Conservation (phyloP, 371 early-diverging fungal species). For the Circinella umbellata region DNA sequence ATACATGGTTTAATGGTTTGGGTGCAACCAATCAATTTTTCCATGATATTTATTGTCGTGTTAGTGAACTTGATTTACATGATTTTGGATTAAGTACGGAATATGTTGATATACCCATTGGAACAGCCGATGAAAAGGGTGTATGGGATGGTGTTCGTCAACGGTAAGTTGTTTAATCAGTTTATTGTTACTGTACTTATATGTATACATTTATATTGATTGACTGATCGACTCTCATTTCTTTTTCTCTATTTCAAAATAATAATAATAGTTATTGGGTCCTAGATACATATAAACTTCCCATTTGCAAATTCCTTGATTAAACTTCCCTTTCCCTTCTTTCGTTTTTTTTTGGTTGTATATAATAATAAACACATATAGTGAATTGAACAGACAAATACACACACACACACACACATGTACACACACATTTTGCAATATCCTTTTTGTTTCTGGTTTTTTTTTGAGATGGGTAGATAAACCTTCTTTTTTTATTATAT, state of each 20-base stretch:
- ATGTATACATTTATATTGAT: too few species aligned
- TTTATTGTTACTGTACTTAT: not conserved
- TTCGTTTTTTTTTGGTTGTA: not conserved
- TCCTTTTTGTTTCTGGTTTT: not conserved
- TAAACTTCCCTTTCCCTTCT: not conserved
- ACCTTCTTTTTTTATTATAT: not conserved
- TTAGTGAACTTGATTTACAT: constrained; percentile 82
- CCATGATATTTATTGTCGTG: constrained; percentile 91
- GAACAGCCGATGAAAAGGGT: constrained; percentile 75
- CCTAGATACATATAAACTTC: constrained; percentile 77
- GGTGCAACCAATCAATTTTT: constrained; percentile 94
- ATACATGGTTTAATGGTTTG: constrained; percentile 95
- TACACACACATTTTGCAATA: too few species aligned
- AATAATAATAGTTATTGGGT: constrained; percentile 66
- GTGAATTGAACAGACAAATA: not conserved
- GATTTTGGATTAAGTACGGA: constrained; percentile 80
- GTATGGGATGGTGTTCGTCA: constrained; percentile 88
- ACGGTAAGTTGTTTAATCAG: constrained; percentile 52
- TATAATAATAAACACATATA: constrained; percentile 8
- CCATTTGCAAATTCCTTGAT: constrained; percentile 66
- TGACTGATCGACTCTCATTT: too few species aligned
- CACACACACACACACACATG: too few species aligned
- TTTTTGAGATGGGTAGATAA: not conserved
- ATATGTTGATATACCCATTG: constrained; percentile 73
- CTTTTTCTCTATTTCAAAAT: not conserved